Percentiles rank a stretch among this genome's conserved stretches.
Evolutionary conservation across 495 filamentous ascomycete species (phyloP).

Genomic region (Baudoinia panamericana): DNA sequence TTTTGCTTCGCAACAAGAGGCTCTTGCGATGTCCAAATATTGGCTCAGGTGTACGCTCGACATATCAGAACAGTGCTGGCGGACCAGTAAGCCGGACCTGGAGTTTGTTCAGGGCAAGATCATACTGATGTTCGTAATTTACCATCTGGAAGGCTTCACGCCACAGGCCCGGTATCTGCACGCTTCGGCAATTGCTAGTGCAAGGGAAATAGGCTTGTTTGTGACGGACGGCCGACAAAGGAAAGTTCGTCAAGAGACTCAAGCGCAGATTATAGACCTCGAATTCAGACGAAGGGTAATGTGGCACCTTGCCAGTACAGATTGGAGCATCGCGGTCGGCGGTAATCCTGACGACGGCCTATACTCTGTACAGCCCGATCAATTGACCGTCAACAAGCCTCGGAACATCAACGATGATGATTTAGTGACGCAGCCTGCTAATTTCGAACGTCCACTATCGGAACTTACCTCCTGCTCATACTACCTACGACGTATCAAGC

Average conservation of each 20-base stretch:
- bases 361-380: constrained; percentile 34
- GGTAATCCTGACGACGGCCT: constrained; percentile 39
- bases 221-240: constrained; percentile 26
- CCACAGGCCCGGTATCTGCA: not conserved
- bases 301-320: constrained; percentile 37
- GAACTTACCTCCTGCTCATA: constrained; percentile 36
- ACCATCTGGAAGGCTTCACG: constrained; percentile 15
- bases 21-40: not conserved
- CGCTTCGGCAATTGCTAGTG: constrained; percentile 8
- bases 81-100: constrained; percentile 1
- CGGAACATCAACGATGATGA: constrained; percentile 24
- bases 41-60: constrained; percentile 10
- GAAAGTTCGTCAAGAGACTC: constrained; percentile 12
- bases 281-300: constrained; percentile 33
- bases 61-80: constrained; percentile 6
- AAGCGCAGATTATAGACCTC: constrained; percentile 14
- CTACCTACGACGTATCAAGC: constrained; percentile 30
- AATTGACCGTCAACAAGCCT: constrained; percentile 34
- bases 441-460: constrained; percentile 8
- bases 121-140: constrained; percentile 10
- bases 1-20: not conserved
- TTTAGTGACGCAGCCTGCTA: constrained; percentile 9
- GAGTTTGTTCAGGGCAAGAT: constrained; percentile 9
- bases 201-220: constrained; percentile 29
- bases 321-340: constrained; percentile 29